Evolutionary conservation across 2,329 filamentous ascomycete species (phyloP), one percentile per base, ranked within the genome.

Genomic region (Daldinia sp.): DNA sequence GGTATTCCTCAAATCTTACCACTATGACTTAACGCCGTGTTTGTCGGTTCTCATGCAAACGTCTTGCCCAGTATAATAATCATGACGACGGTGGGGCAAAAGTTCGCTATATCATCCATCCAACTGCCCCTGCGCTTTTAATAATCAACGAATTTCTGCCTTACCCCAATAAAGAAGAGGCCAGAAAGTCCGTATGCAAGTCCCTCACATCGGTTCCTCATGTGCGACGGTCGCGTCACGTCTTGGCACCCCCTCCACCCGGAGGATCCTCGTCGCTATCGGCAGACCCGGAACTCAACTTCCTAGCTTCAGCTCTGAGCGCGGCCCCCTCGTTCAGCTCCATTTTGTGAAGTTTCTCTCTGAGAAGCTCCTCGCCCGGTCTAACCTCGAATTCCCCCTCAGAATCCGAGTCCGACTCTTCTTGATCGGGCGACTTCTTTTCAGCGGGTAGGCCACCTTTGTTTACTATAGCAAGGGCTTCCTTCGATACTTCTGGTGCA

Each of bases 311-410:
- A 18, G 72, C 72, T 59, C 70, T 73, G 33, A 79, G 75, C 1
- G 74, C 75, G 6, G 76, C 76, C 18, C 78, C 78, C 28, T 79
- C 78, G 53, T 77, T 77, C 13, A 57, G 63, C 67, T 79, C 78
- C 78, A 79, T 78, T 53, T 73, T 76, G 18, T 72, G 77, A 15
- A 79, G 67, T 53, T 72, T 81, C 73, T 83, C 81, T 65, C 81
- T 79, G 10, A 86, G 74, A 2, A 82, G 78, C 66, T 85, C 76
- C 54, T 78, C 74, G 56, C 78, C 81, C 1, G 79, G 72, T 3
- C 78, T 73, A n/a, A 79, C 78, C 71, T 85, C 79, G 57, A 84
- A 81, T 65, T 83, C 81, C 67, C 81, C 80, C 53, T 82, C 79
- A 59, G 81, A 78, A 41, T 82, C 77, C 26, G 81, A 73, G 66